phyloP scores from a whole-genome alignment of 768 basidiomycete genomes.

The Neoboletus brunneissimus region DNA sequence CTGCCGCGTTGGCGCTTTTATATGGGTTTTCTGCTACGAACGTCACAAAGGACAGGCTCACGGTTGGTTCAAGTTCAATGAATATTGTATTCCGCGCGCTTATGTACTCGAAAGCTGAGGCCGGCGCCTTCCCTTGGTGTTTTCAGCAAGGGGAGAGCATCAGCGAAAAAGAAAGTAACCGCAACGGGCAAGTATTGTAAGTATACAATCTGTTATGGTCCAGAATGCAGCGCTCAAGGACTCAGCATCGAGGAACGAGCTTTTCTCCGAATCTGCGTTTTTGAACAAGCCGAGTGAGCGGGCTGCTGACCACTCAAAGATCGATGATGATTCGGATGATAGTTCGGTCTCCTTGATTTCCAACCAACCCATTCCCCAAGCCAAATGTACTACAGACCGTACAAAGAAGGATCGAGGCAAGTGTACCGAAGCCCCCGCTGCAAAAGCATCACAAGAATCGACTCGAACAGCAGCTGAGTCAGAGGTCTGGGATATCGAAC shows the following conservation, averaged over 20 bases:
- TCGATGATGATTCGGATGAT: constrained; percentile 4
- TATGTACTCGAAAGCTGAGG: constrained; percentile 25
- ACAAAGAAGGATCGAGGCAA: constrained; percentile 1
- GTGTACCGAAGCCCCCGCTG: neutral
- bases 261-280: constrained; percentile 50
- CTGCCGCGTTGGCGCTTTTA: constrained; percentile 34
- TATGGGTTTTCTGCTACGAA: constrained; percentile 39
- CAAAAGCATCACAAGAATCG: neutral
- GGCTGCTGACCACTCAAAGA: constrained; percentile 4
- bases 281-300: constrained; percentile 32
- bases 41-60: constrained; percentile 35
- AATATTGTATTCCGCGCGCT: neutral
- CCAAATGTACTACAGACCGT: neutral
- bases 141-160: constrained; percentile 37
- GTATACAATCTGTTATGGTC: neutral
- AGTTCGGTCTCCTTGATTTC: constrained; percentile 17
- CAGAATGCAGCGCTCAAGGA: neutral
- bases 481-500: constrained; percentile 57
- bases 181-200: constrained; percentile 15
- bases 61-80: constrained; percentile 22
- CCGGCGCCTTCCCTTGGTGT: constrained; percentile 32
- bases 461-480: constrained; percentile 32
- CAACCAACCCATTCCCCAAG: constrained; percentile 15
- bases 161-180: constrained; percentile 23
- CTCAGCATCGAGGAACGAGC: constrained; percentile 12